Evolutionary conservation across 2,329 filamentous ascomycete genomes (phyloP), one percentile per base, ranked within the genome.

Genomic region (Cladosporium sp.): DNA sequence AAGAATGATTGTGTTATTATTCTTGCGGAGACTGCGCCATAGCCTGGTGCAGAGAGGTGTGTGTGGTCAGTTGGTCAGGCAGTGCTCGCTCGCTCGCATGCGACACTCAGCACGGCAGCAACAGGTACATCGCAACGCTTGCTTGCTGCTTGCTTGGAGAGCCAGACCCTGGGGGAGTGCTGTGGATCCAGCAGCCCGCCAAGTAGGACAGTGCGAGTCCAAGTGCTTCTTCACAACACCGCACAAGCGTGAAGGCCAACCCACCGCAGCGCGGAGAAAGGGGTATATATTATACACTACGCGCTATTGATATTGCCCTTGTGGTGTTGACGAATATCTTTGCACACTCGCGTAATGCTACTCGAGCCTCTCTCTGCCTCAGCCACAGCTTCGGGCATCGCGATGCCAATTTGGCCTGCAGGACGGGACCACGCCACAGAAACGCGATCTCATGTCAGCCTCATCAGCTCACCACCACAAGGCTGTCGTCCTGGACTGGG

Each of bases 371-470:
- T 34, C 32, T 34, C 32, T 6, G 15, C 36, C 38, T 21, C 41
- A 47, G 41, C 41, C 34, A 14, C 34, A 58, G n/a, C 54, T n/a
- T 11, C 30, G 51, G 15, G 18, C 2, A 28, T 54, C 14, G 51
- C 30, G 51, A 54, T 54, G 28, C 51, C 51, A 54, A 18, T 30
- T 54, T 21, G 15, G 54, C 38, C 49, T 52, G 49, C 21, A 28
- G 21, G 18, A 58, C 52, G 15, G 24, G 28, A 30, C 49, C 49
- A 52, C 49, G 26, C 49, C 49, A 52, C 49, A 30, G 49, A 52
- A 52, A 30, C 26, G 51, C 51, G 15, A 32, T 41, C 55, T 41
- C 55, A 58, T 58, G n/a, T 58, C 55, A 58, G 55, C 55, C 55
- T 32, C 34, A 36, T 41, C 55, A 41, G 34, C 55, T 15, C 32